Evolutionary conservation across 371 early-diverging fungal species (phyloP), one percentile per base, ranked within the genome.

Genomic region (Rhizomucor miehei): DNA sequence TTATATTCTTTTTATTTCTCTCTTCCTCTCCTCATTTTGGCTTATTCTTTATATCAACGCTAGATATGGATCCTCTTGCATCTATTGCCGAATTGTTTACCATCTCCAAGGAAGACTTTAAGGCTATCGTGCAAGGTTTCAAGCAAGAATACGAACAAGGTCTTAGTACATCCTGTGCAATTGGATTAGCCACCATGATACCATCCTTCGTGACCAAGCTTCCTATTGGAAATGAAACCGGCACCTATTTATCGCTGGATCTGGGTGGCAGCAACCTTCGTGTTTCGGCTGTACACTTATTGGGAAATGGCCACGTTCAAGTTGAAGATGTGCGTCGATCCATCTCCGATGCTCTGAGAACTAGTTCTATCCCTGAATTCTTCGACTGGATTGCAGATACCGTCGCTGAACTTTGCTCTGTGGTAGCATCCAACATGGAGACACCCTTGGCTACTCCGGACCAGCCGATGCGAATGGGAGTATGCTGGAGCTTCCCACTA

Each of bases 211-310:
- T 96, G 43, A 82, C 82, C 35, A 64, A 77, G 44, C 73, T 89
- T 40, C 96, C 96, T n/a, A 86, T 81, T 19, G 95, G 95, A 29
- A 63, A 79, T 44, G 96, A 95, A 60, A 84, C 71, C 11, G 95
- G 95, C 35, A 82, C 84, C 34, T 93, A 81, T 75, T 74, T 97
- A 20, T 91, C 94, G 19, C 76, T 97, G 39, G 97, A 97, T 72
- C 77, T 95, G 51, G 96, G 95, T 46, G 97, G 96, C 40, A 91
- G 94, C 58, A 92, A 95, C 68, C 81, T 95, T 57, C 89, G 96
- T 43, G 90, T 93, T 6, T 87, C 89, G 57, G 85, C 86, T 46
- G 89, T 92, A 25, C 79, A 77, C 40, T 69, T 93, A 1, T 66
- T 82, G 47, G 95, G 94, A 39, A 72, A 81, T 55, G 89, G 91